Base-by-base conservation (phyloP, 2,329 filamentous ascomycete species). In the Periglandula ipomoeae region DNA sequence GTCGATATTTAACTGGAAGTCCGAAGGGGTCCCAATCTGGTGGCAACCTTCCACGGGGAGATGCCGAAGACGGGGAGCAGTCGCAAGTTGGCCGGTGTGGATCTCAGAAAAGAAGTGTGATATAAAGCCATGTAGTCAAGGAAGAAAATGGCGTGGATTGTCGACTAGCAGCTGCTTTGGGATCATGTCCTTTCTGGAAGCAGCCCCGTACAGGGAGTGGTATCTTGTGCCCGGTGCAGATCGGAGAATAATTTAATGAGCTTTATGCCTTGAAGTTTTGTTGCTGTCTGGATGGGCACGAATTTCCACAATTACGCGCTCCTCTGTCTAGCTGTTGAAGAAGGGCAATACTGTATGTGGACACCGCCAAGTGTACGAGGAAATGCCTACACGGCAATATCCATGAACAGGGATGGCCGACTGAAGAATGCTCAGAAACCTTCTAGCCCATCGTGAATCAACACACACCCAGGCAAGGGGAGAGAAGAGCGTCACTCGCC, bases 1-100 rank as follows among this genome's bases (percentile, higher is more conserved):
- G 52, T 52, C 47, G 50, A 53, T 52, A 52, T 51, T 53, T 51
- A 50, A 51, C 42, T 46, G 43, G 44, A 40, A 41, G 17, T 37
- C 43, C 37, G 19, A 47, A 24, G 41, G 41, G 40, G 27, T 17
- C 5, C 42, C 35, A 26, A 38, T 3, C 44, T 48, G 26, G 38
- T 44, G 47, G 19, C 19, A 58, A 55, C 53, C 43, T 30, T 23
- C 46, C 44, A 48, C 15, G 22, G 27, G 30, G 37, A 52, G 40
- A 47, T 50, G 48, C 50, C 48, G 47, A 49, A 17, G 46, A 49
- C 35, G 44, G 46, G 39, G 24, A 49, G 17, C 40, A 38, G 34
- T 15, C 24, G 11, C 44, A 46, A 30, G 41, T 22, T 41, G 34
- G 44, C 37, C 34, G 32, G 24, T 50, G 50, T 52, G 50, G 50